Percentiles rank a stretch among this genome's conserved stretches.
Evolutionary conservation across 805 yeast species (phyloP).

Genomic region (Tetrapisispora iriomotensis): DNA sequence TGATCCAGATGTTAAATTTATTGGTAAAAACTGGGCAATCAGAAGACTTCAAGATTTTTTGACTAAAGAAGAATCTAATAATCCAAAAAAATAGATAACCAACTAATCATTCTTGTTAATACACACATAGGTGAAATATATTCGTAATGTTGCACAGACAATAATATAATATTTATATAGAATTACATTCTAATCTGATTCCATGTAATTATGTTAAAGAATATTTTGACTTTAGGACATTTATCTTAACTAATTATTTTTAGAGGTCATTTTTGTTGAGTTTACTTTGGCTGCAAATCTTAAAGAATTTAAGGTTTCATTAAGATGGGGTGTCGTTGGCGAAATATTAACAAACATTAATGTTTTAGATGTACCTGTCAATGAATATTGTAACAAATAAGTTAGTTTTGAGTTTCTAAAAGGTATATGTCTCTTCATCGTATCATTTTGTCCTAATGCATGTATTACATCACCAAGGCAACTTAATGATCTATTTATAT

Average conservation of each 20-base stretch:
- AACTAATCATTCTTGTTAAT: neutral
- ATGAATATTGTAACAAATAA: constrained; percentile 70
- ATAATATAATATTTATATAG: neutral
- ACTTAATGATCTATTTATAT: constrained; percentile 81
- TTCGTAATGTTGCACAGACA: neutral
- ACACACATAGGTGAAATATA: neutral
- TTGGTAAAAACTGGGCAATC: constrained; percentile 80
- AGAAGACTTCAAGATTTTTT: constrained; percentile 49
- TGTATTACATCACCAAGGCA: constrained; percentile 83
- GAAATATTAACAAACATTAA: constrained; percentile 88
- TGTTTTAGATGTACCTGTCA: constrained; percentile 80
- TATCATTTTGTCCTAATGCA: constrained; percentile 47
- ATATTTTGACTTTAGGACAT: neutral
- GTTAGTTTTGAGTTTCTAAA: constrained; percentile 92
- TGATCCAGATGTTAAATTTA: constrained; percentile 58
- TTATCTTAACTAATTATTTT: constrained; percentile 1
- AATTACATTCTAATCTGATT: neutral
- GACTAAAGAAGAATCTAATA: constrained; percentile 2
- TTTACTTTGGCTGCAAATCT: constrained; percentile 84
- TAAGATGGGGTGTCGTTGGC: constrained; percentile 49
- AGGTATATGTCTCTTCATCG: constrained; percentile 59
- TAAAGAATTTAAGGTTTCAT: constrained; percentile 75
- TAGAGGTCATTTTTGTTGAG: constrained; percentile 34
- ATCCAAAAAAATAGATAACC: neutral
- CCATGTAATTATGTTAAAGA: neutral